Base-by-base conservation (phyloP, 805 yeast species). In the Monosporozyma aerobia region DNA sequence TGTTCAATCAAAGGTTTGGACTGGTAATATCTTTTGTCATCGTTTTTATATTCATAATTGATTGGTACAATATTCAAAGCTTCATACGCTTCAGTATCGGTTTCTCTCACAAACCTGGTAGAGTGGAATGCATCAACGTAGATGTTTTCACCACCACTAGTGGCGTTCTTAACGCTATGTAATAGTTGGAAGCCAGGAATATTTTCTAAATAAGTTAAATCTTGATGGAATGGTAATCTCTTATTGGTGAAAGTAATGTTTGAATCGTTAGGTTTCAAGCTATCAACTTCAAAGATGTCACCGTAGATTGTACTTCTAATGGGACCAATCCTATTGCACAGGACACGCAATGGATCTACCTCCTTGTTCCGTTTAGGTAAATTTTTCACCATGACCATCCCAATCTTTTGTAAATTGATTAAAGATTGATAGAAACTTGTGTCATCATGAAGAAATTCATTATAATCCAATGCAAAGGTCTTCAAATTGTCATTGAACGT, bases 171-270 rank as follows among this genome's bases (percentile, higher is more conserved):
- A 41, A 11, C 77, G 69, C 59, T 75, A 59, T 86, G 94, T 45
- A 86, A 72, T 41, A 84, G 64, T 65, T 86, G 90, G 45, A 86
- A 69, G 0, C 92, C 92, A 1, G 95, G 95, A 2, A 90, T 90
- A 10, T 89, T 80, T 63, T 86, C 90, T 62, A 85, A 81, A 68
- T 85, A 86, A 47, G 82, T 73, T 27, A 86, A 72, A 61, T 87
- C 94, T 85, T 84, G 86, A 60, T 86, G 95, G 49, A 86, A 71
- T 2, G 90, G 90, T 43, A 87, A 73, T 58, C 78, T 78, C 8
- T 73, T 74, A 49, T 76, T 73, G 4, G 94, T 82, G 61, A 83
- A 79, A 4, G 90, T 90, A 49, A 86, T 82, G 58, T 86, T 84
- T 52, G 76, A 78, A 11, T 90, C 85, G 27, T 60, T 59, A 51